Evolutionary conservation across 306 rosid species (phyloP).

Genomic region (Quercus parvula): DNA sequence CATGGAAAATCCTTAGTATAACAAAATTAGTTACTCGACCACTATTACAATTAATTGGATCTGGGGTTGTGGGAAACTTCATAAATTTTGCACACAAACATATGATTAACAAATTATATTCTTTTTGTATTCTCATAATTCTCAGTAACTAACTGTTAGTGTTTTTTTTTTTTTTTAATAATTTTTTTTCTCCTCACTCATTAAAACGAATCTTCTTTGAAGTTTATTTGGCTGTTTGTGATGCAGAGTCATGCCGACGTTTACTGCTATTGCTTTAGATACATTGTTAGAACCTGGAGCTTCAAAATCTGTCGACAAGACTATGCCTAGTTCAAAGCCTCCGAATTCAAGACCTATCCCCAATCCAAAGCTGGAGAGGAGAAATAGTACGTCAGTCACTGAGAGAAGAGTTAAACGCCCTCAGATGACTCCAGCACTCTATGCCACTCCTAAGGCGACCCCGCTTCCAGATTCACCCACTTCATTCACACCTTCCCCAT

Average conservation of each 20-base stretch:
- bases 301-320: constrained; percentile 62
- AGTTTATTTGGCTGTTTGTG: constrained; percentile 16
- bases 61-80: neutral
- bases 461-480: constrained; percentile 86
- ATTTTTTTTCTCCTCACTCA: neutral
- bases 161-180: too few relatives aligned
- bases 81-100: neutral
- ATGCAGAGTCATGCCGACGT: constrained; percentile 78
- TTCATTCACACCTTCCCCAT: constrained; percentile 86
- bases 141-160: neutral
- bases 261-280: constrained; percentile 81
- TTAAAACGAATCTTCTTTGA: neutral
- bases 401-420: constrained; percentile 57
- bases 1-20: neutral
- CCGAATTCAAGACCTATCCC: constrained; percentile 35
- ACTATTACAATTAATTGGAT: neutral
- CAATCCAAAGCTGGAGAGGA: constrained; percentile 52
- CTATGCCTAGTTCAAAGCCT: constrained; percentile 53
- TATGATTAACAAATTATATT: neutral
- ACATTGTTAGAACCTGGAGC: constrained; percentile 76
- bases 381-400: constrained; percentile 32
- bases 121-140: neutral
- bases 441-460: constrained; percentile 80
- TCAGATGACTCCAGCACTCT: constrained; percentile 74
- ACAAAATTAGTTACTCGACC: neutral